Percentiles rank a stretch among this genome's conserved stretches.
Conservation (phyloP, 768 basidiomycete genomes). For the Krasilnikovozyma curviuscula region DNA sequence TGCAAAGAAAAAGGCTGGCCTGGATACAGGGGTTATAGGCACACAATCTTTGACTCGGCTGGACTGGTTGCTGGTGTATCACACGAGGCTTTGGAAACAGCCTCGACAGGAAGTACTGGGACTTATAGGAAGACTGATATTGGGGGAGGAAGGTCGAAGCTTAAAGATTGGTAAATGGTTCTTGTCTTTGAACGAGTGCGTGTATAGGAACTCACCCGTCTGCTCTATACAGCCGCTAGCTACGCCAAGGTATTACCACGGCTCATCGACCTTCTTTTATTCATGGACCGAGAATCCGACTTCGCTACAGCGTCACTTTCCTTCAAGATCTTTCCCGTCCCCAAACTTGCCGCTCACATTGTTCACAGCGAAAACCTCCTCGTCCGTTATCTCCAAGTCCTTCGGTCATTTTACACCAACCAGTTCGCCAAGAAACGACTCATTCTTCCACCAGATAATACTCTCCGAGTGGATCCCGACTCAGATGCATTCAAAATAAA, state of each 20-base stretch:
- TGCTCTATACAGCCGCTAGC: constrained; percentile 41
- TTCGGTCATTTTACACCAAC: constrained; percentile 80
- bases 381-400: constrained; percentile 56
- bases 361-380: constrained; percentile 55
- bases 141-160: constrained; percentile 52
- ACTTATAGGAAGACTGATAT: constrained; percentile 55
- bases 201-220: not conserved
- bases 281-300: constrained; percentile 83
- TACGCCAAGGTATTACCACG: constrained; percentile 70
- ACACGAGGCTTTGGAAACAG: constrained; percentile 67
- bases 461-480: constrained; percentile 48
- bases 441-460: constrained; percentile 25
- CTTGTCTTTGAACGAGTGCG: not conserved
- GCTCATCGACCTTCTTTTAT: constrained; percentile 74
- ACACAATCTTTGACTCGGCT: constrained; percentile 38
- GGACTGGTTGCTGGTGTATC: constrained; percentile 60
- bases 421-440: constrained; percentile 52
- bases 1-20: constrained; percentile 1
- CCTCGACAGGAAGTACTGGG: constrained; percentile 63
- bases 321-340: constrained; percentile 89
- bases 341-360: constrained; percentile 61
- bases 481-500: constrained; percentile 79
- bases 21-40: not conserved
- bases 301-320: constrained; percentile 64
- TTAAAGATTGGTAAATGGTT: constrained; percentile 48